Evolutionary conservation across 352 stramenopile genomes (phyloP).

Genomic region (Elongisporangium senticosum): DNA sequence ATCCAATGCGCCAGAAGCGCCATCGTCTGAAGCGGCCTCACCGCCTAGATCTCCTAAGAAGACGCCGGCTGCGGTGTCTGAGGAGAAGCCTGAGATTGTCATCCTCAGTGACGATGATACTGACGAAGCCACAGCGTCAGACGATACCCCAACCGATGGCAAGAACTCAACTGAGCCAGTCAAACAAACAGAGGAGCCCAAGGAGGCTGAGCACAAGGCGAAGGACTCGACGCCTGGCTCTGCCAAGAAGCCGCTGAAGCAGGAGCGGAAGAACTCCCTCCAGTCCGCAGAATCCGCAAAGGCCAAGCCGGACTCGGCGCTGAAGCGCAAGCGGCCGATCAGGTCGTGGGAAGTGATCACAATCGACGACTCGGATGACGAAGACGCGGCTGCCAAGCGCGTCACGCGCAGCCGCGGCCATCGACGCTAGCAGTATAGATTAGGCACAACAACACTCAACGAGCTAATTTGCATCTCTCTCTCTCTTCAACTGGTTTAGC

Average conservation of each 20-base stretch:
- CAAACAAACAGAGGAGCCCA: conserved; percentile 4
- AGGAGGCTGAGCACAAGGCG: not conserved
- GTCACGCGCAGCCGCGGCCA: not conserved
- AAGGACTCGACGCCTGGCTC: not conserved
- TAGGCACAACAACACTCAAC: not conserved
- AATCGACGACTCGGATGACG: conserved; percentile 66
- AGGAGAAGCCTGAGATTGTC: not conserved
- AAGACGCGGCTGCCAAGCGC: conserved; percentile 13
- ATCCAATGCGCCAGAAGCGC: not conserved
- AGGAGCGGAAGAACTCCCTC: conserved; percentile 5
- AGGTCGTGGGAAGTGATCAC: conserved; percentile 72
- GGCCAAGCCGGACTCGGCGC: not conserved
- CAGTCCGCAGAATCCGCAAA: not conserved
- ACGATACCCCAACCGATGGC: not conserved
- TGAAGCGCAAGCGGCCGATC: conserved; percentile 23
- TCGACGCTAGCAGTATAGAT: not conserved
- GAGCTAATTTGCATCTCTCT: not conserved
- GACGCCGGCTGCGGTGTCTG: not conserved
- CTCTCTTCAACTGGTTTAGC: not conserved
- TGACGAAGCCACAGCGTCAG: not conserved
- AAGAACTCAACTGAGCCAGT: not conserved
- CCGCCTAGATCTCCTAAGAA: not conserved
- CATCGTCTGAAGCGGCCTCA: not conserved
- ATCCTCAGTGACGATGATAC: not conserved
- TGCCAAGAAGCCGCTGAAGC: conserved; percentile 7